Evolutionary conservation across 345 rosid species (phyloP), one percentile per base, ranked within the genome.

Genomic region (Trapa incisa): DNA sequence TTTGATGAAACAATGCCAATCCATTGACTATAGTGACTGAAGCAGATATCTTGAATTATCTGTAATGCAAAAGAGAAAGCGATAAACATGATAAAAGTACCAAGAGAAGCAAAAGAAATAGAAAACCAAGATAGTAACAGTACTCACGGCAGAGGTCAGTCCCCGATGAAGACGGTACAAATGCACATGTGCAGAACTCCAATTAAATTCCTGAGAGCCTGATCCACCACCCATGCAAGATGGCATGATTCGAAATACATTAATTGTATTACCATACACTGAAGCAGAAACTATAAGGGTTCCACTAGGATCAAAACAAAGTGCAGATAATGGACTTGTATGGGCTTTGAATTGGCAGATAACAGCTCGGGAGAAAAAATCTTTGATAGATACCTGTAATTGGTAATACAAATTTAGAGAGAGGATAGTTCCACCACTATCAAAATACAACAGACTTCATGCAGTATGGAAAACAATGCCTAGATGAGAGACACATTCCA

Each of bases 31-130:
- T 80, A 86, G 71, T 83, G 79, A 74, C 99, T 94, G 74, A 94
- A 94, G 85, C 97, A 84, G 74, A 94, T 91, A 74, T 94, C 97
- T 78, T 94, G 99, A 73, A 94, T 92, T 73, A 89, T 87, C 99
- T 94, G 95, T 72, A 57, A 65, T 43, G 38, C 62, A 63, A 48
- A 47, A 76, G 16, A 69, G 41, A 65, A 64, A 60, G 50, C 67
- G 66, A 78, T 69, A 63, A 65, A 33, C 43, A 69, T 67, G 73
- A 67, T 33, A 50, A 37, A 66, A 33, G 32, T 14, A 70, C 56
- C 50, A 13, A 54, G 68, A 74, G 50, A 56, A 37, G 61, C 0
- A 50, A 39, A 64, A 65, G 47, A 36, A 22, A 43, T 22, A 43
- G 3, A 17, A 43, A 22, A 36, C 37, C 70, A 10, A 81, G 43